These are phyloP conservation scores for Rhodosporidiobolus sp. DNA, from an alignment of 768 basidiomycete species.

Conservation along the genomic window DNA sequence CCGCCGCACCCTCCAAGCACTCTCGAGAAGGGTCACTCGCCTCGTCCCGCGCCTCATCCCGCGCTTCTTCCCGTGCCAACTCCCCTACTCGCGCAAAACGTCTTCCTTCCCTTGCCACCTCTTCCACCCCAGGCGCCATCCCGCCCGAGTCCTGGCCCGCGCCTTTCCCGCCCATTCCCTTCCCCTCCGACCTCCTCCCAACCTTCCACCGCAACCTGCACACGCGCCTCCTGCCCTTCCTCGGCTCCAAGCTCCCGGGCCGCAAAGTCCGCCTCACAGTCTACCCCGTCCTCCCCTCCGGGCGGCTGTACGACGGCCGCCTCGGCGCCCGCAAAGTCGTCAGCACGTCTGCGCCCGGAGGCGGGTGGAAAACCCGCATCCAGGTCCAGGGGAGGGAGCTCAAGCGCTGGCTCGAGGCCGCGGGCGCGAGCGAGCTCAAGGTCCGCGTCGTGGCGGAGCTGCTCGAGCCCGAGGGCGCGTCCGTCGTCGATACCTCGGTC, in stretches of 20 bases:
- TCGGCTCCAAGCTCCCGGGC: slow-evolving; percentile 42
- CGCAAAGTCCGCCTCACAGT: slow-evolving; percentile 43
- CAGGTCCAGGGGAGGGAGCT: slow-evolving; percentile 7
- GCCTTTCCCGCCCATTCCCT: slow-evolving; percentile 19
- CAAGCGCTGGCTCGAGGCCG: slow-evolving; percentile 12
- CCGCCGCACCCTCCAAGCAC: neutral
- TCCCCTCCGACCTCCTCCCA: slow-evolving; percentile 7
- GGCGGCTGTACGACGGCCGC: slow-evolving; percentile 25
- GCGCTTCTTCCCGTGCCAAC: neutral
- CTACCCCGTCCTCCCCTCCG: slow-evolving; percentile 17
- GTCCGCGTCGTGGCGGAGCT: slow-evolving; percentile 30
- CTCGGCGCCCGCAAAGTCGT: slow-evolving; percentile 32
- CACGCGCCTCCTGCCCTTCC: slow-evolving; percentile 45
- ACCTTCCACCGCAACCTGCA: slow-evolving; percentile 44
- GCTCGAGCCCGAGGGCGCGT: slow-evolving; percentile 6
- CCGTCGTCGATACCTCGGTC: slow-evolving; percentile 2
- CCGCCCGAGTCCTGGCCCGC: slow-evolving; percentile 25
- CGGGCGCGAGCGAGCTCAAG: slow-evolving; percentile 4
- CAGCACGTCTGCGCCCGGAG: slow-evolving; percentile 18
- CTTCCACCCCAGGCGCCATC: neutral
- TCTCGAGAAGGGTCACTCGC: slow-evolving; percentile 11
- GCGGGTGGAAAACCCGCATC: slow-evolving; percentile 15
- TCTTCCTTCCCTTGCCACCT: neutral
- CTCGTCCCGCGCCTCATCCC: slow-evolving; percentile 6
- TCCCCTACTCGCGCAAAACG: neutral